phyloP scores from a whole-genome alignment of 2,329 filamentous ascomycete genomes.

The Colletotrichum sp. region DNA sequence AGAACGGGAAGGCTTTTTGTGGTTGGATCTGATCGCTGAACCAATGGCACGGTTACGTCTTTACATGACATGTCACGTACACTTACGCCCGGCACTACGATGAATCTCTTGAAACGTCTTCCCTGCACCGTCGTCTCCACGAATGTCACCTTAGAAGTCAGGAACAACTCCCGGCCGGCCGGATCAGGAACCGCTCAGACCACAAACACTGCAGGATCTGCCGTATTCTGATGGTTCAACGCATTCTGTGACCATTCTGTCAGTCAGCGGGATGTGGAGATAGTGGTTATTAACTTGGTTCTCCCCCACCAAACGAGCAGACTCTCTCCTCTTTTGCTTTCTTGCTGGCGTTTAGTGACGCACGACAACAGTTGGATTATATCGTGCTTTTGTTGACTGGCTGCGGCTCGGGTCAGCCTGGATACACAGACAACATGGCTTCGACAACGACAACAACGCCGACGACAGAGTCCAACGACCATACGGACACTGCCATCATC shows the following conservation, averaged over 20 bases:
- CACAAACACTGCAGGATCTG: not conserved
- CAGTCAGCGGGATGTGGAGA: not conserved
- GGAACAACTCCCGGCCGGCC: not conserved
- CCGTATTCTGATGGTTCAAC: not conserved
- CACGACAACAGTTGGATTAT: not conserved
- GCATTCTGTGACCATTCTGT: not conserved
- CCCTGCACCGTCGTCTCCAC: not conserved
- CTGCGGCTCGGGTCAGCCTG: not conserved
- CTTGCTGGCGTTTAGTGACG: not conserved
- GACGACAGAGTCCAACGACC: not conserved
- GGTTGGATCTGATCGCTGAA: not conserved
- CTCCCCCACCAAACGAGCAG: not conserved
- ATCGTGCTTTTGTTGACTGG: not conserved
- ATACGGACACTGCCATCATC: not conserved
- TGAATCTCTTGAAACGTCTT: not conserved
- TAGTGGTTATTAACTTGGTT: not conserved
- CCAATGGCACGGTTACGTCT: not conserved
- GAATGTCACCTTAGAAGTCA: not conserved
- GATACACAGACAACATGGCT: not conserved
- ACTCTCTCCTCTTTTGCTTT: not conserved
- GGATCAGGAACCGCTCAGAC: not conserved
- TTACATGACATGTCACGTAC: not conserved
- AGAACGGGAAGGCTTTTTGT: not conserved
- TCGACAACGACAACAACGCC: not conserved
- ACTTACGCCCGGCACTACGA: not conserved